phyloP scores from a whole-genome alignment of 106 monocot species.

The Vanilla planifolia region DNA sequence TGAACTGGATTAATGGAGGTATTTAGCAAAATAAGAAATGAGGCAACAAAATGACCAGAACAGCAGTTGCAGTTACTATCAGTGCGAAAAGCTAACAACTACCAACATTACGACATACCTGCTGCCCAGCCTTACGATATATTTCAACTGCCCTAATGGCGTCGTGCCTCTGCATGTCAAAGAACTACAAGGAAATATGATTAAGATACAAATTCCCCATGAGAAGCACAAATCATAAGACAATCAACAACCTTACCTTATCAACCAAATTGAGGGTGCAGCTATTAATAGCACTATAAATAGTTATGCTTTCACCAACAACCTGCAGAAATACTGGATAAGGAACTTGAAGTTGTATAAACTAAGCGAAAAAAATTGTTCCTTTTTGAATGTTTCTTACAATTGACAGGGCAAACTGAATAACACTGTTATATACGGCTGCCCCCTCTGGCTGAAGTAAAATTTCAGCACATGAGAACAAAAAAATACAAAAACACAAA shows the following conservation, averaged over 20 bases:
- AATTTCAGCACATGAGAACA: not conserved
- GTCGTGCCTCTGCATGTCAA: conserved; percentile 74
- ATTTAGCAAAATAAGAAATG: conserved; percentile 4
- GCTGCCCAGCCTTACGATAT: conserved; percentile 52
- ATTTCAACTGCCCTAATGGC: conserved; percentile 70
- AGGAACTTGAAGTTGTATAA: not conserved
- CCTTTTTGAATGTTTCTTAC: conserved; percentile 28
- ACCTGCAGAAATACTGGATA: conserved; percentile 22
- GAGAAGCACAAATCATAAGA: not conserved
- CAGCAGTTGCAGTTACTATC: not conserved
- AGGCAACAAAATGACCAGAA: not conserved
- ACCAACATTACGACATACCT: conserved; percentile 26
- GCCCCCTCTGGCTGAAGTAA: conserved; percentile 59
- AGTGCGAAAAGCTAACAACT: conserved; percentile 1
- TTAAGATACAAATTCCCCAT: not conserved
- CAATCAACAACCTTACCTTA: conserved; percentile 29
- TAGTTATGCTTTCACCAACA: conserved; percentile 55
- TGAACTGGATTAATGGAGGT: conserved; percentile 10
- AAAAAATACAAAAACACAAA: not conserved
- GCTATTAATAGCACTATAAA: conserved; percentile 56
- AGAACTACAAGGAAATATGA: conserved; percentile 41
- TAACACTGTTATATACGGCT: conserved; percentile 43
- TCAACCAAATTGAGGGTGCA: conserved; percentile 66
- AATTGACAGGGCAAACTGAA: conserved; percentile 62
- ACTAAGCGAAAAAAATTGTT: not conserved